Conservation (phyloP, 192 early-diverging fungal species). For the Backusella psychrophila region DNA sequence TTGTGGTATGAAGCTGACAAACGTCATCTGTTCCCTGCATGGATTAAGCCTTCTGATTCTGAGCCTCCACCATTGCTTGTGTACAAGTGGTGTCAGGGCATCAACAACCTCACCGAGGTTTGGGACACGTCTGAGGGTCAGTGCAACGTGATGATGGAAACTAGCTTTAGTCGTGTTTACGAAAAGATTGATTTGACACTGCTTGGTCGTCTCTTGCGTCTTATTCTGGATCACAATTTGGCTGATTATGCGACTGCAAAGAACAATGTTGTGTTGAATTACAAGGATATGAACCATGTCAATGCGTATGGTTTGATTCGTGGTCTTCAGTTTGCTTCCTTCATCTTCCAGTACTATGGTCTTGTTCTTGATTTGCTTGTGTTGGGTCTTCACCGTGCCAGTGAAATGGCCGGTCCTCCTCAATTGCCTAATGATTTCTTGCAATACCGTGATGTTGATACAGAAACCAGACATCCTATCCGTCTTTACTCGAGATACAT, state of each 20-base stretch:
- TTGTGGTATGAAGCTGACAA: conserved; percentile 99
- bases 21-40: conserved; percentile 95
- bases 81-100: conserved; percentile 98
- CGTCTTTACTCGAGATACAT: conserved; percentile 94
- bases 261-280: conserved; percentile 96
- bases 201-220: conserved; percentile 87
- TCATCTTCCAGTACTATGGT: conserved; percentile 99
- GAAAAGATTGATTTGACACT: conserved; percentile 98
- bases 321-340: conserved; percentile 96
- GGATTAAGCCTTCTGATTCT: conserved; percentile 97
- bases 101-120: conserved; percentile 95
- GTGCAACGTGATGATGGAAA: conserved; percentile 97
- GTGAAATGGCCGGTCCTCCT: conserved; percentile 96
- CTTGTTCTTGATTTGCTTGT: conserved; percentile 94
- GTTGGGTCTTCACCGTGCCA: conserved; percentile 90
- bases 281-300: conserved; percentile 99
- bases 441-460: conserved; percentile 88
- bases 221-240: conserved; percentile 98
- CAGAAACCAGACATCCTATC: conserved; percentile 96
- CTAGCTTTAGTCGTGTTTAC: conserved; percentile 86
- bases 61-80: conserved; percentile 96
- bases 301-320: conserved; percentile 96
- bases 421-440: conserved; percentile 94
- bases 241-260: conserved; percentile 99
- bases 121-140: conserved; percentile 92